phyloP scores from a whole-genome alignment of 2,329 filamentous ascomycete species.

The Colletotrichum liriopes region DNA sequence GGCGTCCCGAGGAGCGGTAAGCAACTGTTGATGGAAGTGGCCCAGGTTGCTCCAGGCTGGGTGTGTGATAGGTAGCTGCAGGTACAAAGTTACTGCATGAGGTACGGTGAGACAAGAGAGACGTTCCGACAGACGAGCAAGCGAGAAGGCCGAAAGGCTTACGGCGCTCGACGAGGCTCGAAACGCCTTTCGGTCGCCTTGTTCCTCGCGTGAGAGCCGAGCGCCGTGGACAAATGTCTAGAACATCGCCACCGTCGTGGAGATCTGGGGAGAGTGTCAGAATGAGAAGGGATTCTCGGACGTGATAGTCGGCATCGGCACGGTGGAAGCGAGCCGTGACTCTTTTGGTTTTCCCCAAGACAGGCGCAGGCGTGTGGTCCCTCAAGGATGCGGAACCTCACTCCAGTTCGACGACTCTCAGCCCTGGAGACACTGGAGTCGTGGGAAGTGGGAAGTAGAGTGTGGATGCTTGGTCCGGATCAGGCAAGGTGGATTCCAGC shows the following conservation, averaged over 20 bases:
- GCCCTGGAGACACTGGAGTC: constrained; percentile 26
- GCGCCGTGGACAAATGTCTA: not conserved
- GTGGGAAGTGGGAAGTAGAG: constrained; percentile 9
- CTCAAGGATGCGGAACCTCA: not conserved
- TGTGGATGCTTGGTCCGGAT: not conserved
- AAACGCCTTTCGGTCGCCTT: constrained; percentile 20
- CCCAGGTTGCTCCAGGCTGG: not conserved
- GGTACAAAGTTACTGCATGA: constrained; percentile 34
- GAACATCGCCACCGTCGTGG: constrained; percentile 5
- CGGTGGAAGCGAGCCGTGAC: not conserved
- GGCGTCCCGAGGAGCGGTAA: constrained; percentile 31
- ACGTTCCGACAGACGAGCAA: not conserved
- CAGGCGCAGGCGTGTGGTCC: not conserved
- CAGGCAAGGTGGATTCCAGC: constrained; percentile 31
- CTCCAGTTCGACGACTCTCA: constrained; percentile 10
- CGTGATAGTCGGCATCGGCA: not conserved
- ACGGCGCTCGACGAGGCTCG: constrained; percentile 21
- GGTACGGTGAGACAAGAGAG: constrained; percentile 12
- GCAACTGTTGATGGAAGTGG: constrained; percentile 15
- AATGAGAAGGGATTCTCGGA: not conserved
- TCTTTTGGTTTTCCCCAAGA: not conserved
- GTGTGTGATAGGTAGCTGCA: constrained; percentile 25
- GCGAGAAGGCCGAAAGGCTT: constrained; percentile 4
- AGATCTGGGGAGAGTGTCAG: constrained; percentile 3
- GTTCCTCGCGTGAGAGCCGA: constrained; percentile 12